These are phyloP conservation scores for Mortierella sp. DNA, from an alignment of 371 early-diverging fungal genomes.

Conservation along the genomic window DNA sequence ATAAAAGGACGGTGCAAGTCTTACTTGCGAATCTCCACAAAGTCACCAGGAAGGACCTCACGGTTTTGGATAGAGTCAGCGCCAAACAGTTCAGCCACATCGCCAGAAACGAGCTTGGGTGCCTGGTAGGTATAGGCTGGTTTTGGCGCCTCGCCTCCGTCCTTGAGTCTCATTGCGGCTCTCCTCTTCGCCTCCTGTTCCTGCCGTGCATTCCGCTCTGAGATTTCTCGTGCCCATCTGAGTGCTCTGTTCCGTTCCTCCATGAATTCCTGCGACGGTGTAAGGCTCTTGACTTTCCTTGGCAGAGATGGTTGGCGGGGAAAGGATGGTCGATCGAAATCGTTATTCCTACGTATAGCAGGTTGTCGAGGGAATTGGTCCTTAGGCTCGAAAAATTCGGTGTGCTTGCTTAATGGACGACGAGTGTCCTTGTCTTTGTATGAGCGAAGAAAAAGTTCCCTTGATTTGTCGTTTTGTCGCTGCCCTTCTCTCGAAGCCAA, in stretches of 20 bases:
- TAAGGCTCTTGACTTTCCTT: slow-evolving; percentile 9
- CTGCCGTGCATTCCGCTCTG: slow-evolving; percentile 19
- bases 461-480: not conserved
- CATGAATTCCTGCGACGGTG: slow-evolving; percentile 36
- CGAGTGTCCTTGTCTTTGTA: not conserved
- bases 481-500: not conserved
- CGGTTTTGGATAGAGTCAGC: slow-evolving; percentile 41
- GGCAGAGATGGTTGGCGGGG: not conserved
- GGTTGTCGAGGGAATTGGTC: not conserved
- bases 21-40: slow-evolving; percentile 70
- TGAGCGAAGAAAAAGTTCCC: not conserved
- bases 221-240: slow-evolving; percentile 8
- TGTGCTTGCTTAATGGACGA: not conserved
- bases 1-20: not conserved
- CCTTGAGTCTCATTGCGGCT: not conserved
- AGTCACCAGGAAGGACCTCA: slow-evolving; percentile 64
- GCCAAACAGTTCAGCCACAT: slow-evolving; percentile 32
- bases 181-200: not conserved
- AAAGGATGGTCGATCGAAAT: not conserved
- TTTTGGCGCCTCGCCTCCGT: not conserved
- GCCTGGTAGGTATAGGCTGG: slow-evolving; percentile 18
- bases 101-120: slow-evolving; percentile 24
- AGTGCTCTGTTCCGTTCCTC: slow-evolving; percentile 19
- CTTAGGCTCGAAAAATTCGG: not conserved
- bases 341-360: not conserved